Base-by-base conservation (phyloP, 2,329 filamentous ascomycete species). In the Dactylellina parvicollis region DNA sequence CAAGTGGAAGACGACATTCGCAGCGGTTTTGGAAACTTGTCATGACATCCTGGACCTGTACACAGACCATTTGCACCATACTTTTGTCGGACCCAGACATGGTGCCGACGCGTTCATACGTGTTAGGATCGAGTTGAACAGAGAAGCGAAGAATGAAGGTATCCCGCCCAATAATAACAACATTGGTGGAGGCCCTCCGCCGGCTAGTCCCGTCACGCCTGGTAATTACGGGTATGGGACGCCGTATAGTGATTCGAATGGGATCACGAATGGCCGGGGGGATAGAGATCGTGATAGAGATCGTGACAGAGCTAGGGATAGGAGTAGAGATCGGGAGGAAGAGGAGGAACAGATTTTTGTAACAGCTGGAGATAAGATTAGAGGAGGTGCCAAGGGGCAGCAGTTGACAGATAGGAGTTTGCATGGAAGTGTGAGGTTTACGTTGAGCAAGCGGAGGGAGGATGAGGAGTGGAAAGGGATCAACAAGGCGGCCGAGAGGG, bases 1-100 rank as follows among this genome's bases (percentile, higher is more conserved):
- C 26, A 60, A 74, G 38, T 84, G 79, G 76, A 81, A 84, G 70
- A 84, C 84, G 38, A 81, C 80, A 8, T 80, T 85, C 28, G 81
- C 81, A 7, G 83, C 83, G 73, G 82, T 87, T 26, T 80, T 85
- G 82, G 94, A 98, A 84, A 94, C 92, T 0, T 86, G 96, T 77
- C 87, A 97, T 38, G 95, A 98, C 79, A 85, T 97, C 0, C 85
- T 98, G 24, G 94, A 99, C 78, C 86, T 98, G 1, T 98, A 97
- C 80, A 95, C 92, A 0, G 91, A 96, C 78, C 90, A 96, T 79
- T 87, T 88, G 61, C 86, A 87, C 76, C 84, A 85, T 56, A 96
- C 92, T 32, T 87, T 89, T 55, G 84, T 96, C 18, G 93, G 92
- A 4, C 84, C 86, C 14, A 83, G 86, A 50, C 90, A 92, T 80